Conservation (phyloP, 2,329 filamentous ascomycete species). For the Thermothelomyces thermophilus region DNA sequence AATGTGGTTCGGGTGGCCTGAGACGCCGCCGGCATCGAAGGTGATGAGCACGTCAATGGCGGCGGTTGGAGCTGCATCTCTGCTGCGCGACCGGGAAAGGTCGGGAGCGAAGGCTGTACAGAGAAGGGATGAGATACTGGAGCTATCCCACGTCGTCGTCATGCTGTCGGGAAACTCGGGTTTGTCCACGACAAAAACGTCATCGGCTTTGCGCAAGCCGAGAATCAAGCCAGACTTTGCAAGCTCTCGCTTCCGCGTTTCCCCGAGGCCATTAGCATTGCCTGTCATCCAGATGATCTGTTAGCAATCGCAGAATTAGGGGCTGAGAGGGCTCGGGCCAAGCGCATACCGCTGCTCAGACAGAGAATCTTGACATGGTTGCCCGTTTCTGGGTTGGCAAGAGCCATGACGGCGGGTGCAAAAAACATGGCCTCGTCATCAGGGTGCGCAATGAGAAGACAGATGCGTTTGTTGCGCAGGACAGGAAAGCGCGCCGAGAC, state of each 20-base stretch:
- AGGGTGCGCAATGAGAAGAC: conserved; percentile 89
- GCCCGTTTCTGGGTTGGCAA: conserved; percentile 69
- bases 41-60: conserved; percentile 80
- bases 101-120: conserved; percentile 67
- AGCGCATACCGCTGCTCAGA: conserved; percentile 64
- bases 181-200: conserved; percentile 81
- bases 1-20: conserved; percentile 87
- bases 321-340: neutral
- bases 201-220: conserved; percentile 66
- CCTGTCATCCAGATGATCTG: conserved; percentile 39
- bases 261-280: conserved; percentile 80
- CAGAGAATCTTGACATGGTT: conserved; percentile 95
- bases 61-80: conserved; percentile 35
- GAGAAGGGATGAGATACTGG: conserved; percentile 63
- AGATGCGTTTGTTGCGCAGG: conserved; percentile 76
- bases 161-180: conserved; percentile 86
- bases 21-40: conserved; percentile 79
- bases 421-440: conserved; percentile 99
- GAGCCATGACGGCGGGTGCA: conserved; percentile 75
- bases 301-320: neutral
- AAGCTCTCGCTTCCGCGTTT: conserved; percentile 76
- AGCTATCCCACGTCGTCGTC: conserved; percentile 67
- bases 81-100: conserved; percentile 33
- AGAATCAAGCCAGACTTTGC: conserved; percentile 70
- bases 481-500: conserved; percentile 52